phyloP scores from a whole-genome alignment of 495 filamentous ascomycete species.

The Halenospora varia region DNA sequence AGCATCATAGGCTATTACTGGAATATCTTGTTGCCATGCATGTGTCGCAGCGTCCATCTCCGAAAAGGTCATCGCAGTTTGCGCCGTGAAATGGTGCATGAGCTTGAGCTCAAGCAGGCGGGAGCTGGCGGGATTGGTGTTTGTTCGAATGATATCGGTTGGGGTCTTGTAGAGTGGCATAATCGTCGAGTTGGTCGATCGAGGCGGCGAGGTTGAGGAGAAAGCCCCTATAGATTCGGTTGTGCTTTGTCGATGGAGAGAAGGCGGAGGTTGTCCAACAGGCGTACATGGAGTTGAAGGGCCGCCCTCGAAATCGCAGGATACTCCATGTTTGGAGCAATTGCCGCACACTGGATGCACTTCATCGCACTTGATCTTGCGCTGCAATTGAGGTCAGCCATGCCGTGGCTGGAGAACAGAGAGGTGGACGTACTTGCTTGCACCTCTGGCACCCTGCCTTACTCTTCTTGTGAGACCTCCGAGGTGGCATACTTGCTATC shows the following conservation, averaged over 20 bases:
- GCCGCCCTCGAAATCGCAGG: slow-evolving; percentile 53
- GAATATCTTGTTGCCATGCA: slow-evolving; percentile 53
- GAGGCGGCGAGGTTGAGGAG: slow-evolving; percentile 22
- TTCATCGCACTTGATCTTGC: slow-evolving; percentile 67
- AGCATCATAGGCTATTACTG: slow-evolving; percentile 47
- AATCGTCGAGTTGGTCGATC: slow-evolving; percentile 25
- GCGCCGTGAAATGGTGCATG: slow-evolving; percentile 51
- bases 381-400: too few relatives aligned
- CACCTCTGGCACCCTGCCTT: slow-evolving; percentile 56
- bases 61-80: slow-evolving; percentile 49
- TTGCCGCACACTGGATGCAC: slow-evolving; percentile 58
- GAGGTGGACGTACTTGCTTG: too few relatives aligned
- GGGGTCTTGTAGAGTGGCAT: slow-evolving; percentile 30
- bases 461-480: slow-evolving; percentile 61
- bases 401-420: too few relatives aligned
- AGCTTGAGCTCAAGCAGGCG: slow-evolving; percentile 48
- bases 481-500: slow-evolving; percentile 28
- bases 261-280: slow-evolving; percentile 9
- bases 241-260: slow-evolving; percentile 10
- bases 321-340: slow-evolving; percentile 59
- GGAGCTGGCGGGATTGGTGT: slow-evolving; percentile 29
- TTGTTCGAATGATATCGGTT: slow-evolving; percentile 28
- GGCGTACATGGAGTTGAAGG: slow-evolving; percentile 28
- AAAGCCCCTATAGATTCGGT: slow-evolving; percentile 24
- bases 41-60: slow-evolving; percentile 36